These are phyloP conservation scores for Scedosporium minutisporum DNA, from an alignment of 2,329 filamentous ascomycete species.

Conservation along the genomic window DNA sequence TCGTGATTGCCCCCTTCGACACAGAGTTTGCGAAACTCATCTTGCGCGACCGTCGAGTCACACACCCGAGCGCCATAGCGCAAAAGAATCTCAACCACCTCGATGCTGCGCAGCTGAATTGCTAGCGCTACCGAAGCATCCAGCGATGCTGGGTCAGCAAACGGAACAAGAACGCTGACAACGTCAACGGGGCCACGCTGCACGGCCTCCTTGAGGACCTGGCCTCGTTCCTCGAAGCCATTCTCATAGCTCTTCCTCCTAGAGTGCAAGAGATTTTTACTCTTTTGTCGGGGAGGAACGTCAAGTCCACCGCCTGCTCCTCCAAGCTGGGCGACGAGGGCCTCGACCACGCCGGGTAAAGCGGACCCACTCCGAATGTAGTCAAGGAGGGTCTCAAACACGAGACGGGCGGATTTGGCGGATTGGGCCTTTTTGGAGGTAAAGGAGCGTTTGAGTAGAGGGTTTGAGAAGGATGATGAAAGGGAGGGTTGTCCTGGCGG, in stretches of 20 bases:
- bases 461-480: constrained; percentile 17
- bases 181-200: constrained; percentile 40
- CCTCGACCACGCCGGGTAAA: constrained; percentile 45
- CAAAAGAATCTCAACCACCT: constrained; percentile 37
- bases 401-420: constrained; percentile 28
- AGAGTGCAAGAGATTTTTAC: constrained; percentile 36
- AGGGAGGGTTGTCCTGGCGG: constrained; percentile 28
- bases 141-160: constrained; percentile 40
- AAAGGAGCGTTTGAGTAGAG: constrained; percentile 28
- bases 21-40: constrained; percentile 44
- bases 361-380: constrained; percentile 37
- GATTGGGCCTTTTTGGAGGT: constrained; percentile 41
- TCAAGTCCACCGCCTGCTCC: constrained; percentile 41
- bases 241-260: constrained; percentile 40
- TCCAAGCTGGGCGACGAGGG: constrained; percentile 39
- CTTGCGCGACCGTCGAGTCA: constrained; percentile 38
- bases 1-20: constrained; percentile 32
- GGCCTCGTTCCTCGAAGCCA: constrained; percentile 34
- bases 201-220: constrained; percentile 41
- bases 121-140: constrained; percentile 40
- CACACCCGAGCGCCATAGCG: constrained; percentile 39
- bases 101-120: constrained; percentile 31
- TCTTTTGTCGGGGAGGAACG: constrained; percentile 30
- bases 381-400: constrained; percentile 39
- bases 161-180: constrained; percentile 42